Conservation (phyloP, 1,139 yeast species). For the Pichia sp. region DNA sequence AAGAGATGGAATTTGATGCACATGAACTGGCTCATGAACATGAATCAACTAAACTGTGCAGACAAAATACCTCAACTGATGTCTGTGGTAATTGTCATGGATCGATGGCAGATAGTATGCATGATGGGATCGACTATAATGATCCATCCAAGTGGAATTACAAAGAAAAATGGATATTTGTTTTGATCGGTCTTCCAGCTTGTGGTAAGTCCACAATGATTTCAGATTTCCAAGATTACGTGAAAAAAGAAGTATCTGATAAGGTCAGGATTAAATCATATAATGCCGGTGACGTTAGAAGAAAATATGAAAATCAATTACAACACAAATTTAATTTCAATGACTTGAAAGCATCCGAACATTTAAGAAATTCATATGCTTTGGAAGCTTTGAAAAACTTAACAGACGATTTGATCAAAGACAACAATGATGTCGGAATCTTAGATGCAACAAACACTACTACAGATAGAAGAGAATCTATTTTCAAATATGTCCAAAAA, state of each 20-base stretch:
- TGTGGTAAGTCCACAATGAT: conserved; percentile 68
- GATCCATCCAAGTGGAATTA: conserved; percentile 4
- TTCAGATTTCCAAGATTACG: conserved; percentile 45
- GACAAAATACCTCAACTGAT: conserved; percentile 2
- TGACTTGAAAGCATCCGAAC: conserved; percentile 35
- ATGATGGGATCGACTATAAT: conserved; percentile 1
- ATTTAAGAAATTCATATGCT: conserved; percentile 54
- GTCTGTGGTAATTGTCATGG: conserved; percentile 10
- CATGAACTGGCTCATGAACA: too few relatives aligned
- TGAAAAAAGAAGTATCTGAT: conserved; percentile 32
- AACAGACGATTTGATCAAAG: conserved; percentile 43
- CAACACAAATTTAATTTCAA: conserved; percentile 45
- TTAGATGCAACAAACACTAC: conserved; percentile 72
- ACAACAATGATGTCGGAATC: conserved; percentile 53
- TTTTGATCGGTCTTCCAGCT: conserved; percentile 71
- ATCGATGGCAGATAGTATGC: neutral
- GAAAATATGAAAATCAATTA: conserved; percentile 24
- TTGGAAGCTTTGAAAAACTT: conserved; percentile 53
- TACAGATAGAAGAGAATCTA: conserved; percentile 37
- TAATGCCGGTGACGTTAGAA: conserved; percentile 59
- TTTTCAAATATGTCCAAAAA: conserved; percentile 22
- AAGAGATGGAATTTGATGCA: too few relatives aligned
- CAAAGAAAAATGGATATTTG: conserved; percentile 40
- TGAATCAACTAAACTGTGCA: neutral
- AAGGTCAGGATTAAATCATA: conserved; percentile 40